Evolutionary conservation across 179 eudicot species (phyloP).

Genomic region (Camellia oleifera): DNA sequence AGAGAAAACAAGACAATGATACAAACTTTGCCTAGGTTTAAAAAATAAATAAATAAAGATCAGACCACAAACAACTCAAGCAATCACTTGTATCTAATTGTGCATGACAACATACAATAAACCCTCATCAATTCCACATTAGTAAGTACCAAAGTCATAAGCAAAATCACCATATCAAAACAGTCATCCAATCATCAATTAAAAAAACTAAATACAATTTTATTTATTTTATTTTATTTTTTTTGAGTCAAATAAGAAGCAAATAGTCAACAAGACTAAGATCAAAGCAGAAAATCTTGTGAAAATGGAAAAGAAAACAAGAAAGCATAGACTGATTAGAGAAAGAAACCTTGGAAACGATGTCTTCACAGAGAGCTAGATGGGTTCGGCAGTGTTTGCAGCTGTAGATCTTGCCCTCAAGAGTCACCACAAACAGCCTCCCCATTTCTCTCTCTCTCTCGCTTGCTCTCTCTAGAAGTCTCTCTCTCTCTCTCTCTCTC

Average conservation of each 20-base stretch:
- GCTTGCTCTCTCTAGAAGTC: not conserved
- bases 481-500: not conserved
- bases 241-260: no score
- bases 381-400: no score
- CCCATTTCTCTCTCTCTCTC: constrained; percentile 42
- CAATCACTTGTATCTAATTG: not conserved
- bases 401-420: constrained; percentile 41
- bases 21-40: no score
- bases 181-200: not conserved
- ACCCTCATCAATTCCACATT: no score
- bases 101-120: not conserved
- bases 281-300: not conserved
- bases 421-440: constrained; percentile 62
- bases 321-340: not conserved
- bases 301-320: not conserved
- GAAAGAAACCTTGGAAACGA: not conserved
- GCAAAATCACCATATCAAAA: no score
- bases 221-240: no score
- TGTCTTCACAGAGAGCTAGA: no score
- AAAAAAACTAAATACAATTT: not conserved
- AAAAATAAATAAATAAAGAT: no score
- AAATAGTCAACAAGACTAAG: no score
- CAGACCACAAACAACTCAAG: no score
- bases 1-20: no score
- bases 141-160: no score